Conservation (phyloP, 148 eudicot species). For the Persicaria maculosa region DNA sequence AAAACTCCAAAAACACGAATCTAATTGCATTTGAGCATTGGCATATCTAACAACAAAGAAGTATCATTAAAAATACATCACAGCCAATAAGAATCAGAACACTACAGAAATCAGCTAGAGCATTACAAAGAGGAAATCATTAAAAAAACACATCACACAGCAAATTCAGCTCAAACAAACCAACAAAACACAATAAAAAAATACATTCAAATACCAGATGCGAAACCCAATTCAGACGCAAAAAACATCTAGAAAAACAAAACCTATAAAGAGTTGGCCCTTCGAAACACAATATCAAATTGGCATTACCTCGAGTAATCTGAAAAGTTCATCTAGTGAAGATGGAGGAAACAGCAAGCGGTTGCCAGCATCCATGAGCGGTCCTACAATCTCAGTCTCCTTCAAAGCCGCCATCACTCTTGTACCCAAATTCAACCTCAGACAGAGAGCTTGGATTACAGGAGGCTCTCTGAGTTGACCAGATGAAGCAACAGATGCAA, state of each 20-base stretch:
- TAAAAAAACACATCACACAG: neutral
- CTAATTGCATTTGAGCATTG: neutral
- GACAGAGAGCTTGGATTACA: neutral
- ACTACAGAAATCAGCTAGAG: neutral
- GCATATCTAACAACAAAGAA: neutral
- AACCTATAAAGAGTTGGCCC: too few relatives aligned
- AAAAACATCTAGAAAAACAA: neutral
- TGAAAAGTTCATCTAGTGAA: conserved; percentile 11
- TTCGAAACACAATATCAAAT: neutral
- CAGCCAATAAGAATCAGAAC: neutral
- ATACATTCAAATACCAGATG: neutral
- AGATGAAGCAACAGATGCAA: neutral
- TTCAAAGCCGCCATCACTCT: neutral
- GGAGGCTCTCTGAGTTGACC: neutral
- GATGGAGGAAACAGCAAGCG: conserved; percentile 7
- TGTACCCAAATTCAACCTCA: too few relatives aligned
- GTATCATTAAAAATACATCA: neutral
- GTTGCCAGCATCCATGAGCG: conserved; percentile 10
- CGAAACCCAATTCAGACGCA: neutral
- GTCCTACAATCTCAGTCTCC: neutral
- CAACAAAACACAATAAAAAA: neutral
- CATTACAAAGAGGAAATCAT: neutral
- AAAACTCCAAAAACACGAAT: neutral
- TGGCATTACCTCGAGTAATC: conserved; percentile 11
- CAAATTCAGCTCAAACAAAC: neutral